Percentiles rank a stretch among this genome's conserved stretches.
Conservation (phyloP, 108 stramenopile species). For the Chaetoceros tenuissimus region DNA sequence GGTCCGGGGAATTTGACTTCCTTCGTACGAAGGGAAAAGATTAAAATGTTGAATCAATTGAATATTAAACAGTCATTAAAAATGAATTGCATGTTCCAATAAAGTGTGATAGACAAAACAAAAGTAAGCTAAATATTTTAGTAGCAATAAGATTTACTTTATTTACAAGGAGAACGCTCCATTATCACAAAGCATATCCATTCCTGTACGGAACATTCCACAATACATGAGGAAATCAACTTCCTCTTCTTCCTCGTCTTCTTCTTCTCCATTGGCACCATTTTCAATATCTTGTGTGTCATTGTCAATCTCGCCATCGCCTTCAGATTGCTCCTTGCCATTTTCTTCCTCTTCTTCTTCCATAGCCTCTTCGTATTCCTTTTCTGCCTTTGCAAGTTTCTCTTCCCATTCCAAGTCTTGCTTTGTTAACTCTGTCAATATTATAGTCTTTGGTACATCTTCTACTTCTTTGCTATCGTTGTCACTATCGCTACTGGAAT, state of each 20-base stretch:
- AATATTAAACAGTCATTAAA: too few relatives aligned
- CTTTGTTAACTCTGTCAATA: constrained; percentile 10
- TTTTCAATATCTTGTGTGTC: constrained; percentile 1
- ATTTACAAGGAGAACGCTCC: constrained; percentile 20
- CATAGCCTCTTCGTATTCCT: constrained; percentile 11
- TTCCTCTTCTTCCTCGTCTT: constrained; percentile 28
- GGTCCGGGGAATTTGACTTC: too few relatives aligned
- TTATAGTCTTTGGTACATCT: too few relatives aligned
- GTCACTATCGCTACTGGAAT: too few relatives aligned
- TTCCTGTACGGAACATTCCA: constrained; percentile 84
- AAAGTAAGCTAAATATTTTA: too few relatives aligned
- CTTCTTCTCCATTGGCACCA: constrained; percentile 15
- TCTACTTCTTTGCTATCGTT: too few relatives aligned
- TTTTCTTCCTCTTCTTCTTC: constrained; percentile 18
- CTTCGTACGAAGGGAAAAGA: too few relatives aligned
- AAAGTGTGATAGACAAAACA: too few relatives aligned
- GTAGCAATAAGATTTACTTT: too few relatives aligned
- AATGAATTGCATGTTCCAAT: too few relatives aligned
- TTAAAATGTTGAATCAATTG: too few relatives aligned
- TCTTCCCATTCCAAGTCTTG: constrained; percentile 53
- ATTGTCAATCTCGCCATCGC: constrained; percentile 5
- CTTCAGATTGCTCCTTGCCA: constrained; percentile 4
- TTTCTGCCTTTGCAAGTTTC: constrained; percentile 25
- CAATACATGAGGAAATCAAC: constrained; percentile 80
- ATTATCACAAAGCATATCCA: constrained; percentile 80